Evolutionary conservation across 2,329 filamentous ascomycete genomes (phyloP).

Genomic region (Sclerotinia sclerotiorum): DNA sequence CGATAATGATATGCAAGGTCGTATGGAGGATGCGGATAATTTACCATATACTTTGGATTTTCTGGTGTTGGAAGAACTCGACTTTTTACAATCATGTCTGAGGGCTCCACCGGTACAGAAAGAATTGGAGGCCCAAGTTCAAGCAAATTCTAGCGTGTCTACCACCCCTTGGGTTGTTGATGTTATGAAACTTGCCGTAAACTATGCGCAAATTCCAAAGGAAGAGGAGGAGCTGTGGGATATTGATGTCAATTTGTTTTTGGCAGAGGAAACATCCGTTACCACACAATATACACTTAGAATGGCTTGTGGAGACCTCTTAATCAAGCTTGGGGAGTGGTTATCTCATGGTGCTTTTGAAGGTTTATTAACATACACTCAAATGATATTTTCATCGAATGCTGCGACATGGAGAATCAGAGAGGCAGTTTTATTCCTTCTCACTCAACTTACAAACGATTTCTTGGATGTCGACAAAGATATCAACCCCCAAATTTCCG

Average conservation of each 20-base stretch:
- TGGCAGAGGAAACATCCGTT: conserved; percentile 92
- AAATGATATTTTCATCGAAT: conserved; percentile 65
- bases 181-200: conserved; percentile 79
- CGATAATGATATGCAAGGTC: conserved; percentile 78
- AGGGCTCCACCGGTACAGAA: conserved; percentile 84
- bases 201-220: conserved; percentile 84
- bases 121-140: conserved; percentile 79
- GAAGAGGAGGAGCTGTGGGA: conserved; percentile 97
- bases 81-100: conserved; percentile 90
- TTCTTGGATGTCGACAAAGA: conserved; percentile 74
- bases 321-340: conserved; percentile 94
- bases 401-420: conserved; percentile 59
- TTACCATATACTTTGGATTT: conserved; percentile 96
- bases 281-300: conserved; percentile 95
- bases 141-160: conserved; percentile 57
- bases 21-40: conserved; percentile 84
- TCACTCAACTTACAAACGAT: conserved; percentile 81
- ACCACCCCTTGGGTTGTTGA: conserved; percentile 80
- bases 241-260: conserved; percentile 90
- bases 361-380: conserved; percentile 74
- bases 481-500: conserved; percentile 67
- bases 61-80: conserved; percentile 87
- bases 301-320: conserved; percentile 85
- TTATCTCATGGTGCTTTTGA: conserved; percentile 73
- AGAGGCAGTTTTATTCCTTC: conserved; percentile 80